These are phyloP conservation scores for Lachancea fermentati DNA, from an alignment of 805 yeast species.

Conservation along the genomic window DNA sequence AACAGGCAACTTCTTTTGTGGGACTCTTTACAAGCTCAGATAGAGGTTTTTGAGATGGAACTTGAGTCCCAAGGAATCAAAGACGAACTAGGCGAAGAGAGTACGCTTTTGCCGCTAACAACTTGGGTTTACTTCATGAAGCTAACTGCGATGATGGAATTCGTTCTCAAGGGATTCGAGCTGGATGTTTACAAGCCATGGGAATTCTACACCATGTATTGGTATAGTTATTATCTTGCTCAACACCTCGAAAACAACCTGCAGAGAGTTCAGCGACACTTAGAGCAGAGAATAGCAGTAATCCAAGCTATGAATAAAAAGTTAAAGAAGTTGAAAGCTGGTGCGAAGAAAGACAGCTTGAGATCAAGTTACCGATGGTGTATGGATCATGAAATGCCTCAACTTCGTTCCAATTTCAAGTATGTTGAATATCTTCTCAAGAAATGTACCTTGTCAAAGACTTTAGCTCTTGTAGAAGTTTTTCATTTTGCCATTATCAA, in stretches of 20 bases:
- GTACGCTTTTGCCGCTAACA: conserved; percentile 57
- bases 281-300: conserved; percentile 31
- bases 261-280: conserved; percentile 30
- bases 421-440: conserved; percentile 23
- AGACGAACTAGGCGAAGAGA: conserved; percentile 19
- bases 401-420: conserved; percentile 25
- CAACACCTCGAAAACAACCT: conserved; percentile 43
- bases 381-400: conserved; percentile 34
- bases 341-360: conserved; percentile 42
- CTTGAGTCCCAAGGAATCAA: conserved; percentile 34
- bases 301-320: conserved; percentile 35
- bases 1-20: conserved; percentile 51
- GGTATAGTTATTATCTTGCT: conserved; percentile 55
- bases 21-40: conserved; percentile 76
- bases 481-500: conserved; percentile 29
- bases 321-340: conserved; percentile 44
- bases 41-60: conserved; percentile 58
- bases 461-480: conserved; percentile 32
- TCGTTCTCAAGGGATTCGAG: conserved; percentile 69
- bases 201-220: conserved; percentile 63
- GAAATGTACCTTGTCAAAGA: conserved; percentile 24
- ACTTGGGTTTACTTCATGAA: conserved; percentile 67
- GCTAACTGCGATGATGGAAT: conserved; percentile 63
- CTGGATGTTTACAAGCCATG: conserved; percentile 64
- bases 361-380: conserved; percentile 32